Conservation (phyloP, 2,329 filamentous ascomycete genomes). For the Rutstroemia sp. region DNA sequence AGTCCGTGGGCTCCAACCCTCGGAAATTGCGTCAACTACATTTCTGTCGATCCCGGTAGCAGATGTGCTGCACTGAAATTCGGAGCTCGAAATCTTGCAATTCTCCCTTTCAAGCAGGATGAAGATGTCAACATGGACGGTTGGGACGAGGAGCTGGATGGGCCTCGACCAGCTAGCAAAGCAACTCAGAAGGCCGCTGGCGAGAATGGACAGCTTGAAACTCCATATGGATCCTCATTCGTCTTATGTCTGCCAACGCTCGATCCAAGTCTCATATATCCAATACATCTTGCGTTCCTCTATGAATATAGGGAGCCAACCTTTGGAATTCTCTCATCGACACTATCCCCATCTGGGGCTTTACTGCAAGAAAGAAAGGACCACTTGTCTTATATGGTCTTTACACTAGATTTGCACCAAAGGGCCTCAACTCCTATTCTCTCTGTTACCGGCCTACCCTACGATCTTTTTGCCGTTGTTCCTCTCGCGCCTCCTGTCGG, state of each 20-base stretch:
- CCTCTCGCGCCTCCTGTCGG: slow-evolving; percentile 81
- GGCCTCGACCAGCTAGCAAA: slow-evolving; percentile 47
- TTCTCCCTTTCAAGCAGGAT: slow-evolving; percentile 86
- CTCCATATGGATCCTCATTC: slow-evolving; percentile 85
- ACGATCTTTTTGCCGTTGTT: slow-evolving; percentile 77
- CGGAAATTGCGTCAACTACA: slow-evolving; percentile 68
- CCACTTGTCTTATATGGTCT: slow-evolving; percentile 83
- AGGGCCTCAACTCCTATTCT: slow-evolving; percentile 88
- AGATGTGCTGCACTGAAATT: slow-evolving; percentile 94
- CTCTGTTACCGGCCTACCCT: slow-evolving; percentile 76
- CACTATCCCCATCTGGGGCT: slow-evolving; percentile 63
- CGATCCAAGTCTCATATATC: slow-evolving; percentile 80
- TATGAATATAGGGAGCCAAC: slow-evolving; percentile 97
- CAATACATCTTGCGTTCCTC: slow-evolving; percentile 85
- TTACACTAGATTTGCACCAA: slow-evolving; percentile 89
- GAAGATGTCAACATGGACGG: slow-evolving; percentile 89
- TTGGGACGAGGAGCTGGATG: slow-evolving; percentile 78
- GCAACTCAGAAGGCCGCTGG: slow-evolving; percentile 29
- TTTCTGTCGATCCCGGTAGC: slow-evolving; percentile 85
- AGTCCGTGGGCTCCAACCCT: slow-evolving; percentile 75
- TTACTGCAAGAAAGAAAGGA: slow-evolving; percentile 73
- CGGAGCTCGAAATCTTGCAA: slow-evolving; percentile 79
- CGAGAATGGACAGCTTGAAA: slow-evolving; percentile 35
- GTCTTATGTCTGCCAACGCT: slow-evolving; percentile 84
- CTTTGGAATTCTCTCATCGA: slow-evolving; percentile 86